Conservation (phyloP, 192 early-diverging fungal species). For the Backusella tuberculispora region DNA sequence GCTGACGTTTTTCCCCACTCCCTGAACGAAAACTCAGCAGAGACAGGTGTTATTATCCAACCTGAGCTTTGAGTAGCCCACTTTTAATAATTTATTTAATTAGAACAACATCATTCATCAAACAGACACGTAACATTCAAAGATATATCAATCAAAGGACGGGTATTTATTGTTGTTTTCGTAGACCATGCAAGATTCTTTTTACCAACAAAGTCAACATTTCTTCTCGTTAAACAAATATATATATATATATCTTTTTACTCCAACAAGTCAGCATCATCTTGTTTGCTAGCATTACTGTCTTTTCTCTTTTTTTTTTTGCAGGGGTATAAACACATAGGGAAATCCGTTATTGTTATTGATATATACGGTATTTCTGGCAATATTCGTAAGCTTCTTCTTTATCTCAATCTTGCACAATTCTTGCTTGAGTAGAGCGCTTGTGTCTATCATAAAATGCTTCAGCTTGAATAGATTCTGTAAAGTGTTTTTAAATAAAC, state of each 20-base stretch:
- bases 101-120: not conserved
- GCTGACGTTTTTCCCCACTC: not conserved
- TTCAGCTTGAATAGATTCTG: slow-evolving; percentile 7
- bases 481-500: slow-evolving; percentile 9
- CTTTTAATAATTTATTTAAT: not conserved
- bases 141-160: too few species aligned
- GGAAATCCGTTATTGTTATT: not conserved
- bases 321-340: slow-evolving; percentile 4
- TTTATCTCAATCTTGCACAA: slow-evolving; percentile 1
- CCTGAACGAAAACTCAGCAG: not conserved
- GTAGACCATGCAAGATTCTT: not conserved
- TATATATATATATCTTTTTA: not conserved
- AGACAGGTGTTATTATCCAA: not conserved
- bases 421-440: slow-evolving; percentile 1
- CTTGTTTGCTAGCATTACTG: not conserved
- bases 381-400: not conserved
- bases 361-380: slow-evolving; percentile 1
- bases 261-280: slow-evolving; percentile 4
- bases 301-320: not conserved
- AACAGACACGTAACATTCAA: not conserved
- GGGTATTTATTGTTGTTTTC: not conserved
- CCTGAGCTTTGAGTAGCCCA: not conserved
- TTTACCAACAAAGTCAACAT: not conserved
- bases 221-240: not conserved
- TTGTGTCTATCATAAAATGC: not conserved